phyloP scores from a whole-genome alignment of 2,329 filamentous ascomycete species.

The Colletotrichum salicis region DNA sequence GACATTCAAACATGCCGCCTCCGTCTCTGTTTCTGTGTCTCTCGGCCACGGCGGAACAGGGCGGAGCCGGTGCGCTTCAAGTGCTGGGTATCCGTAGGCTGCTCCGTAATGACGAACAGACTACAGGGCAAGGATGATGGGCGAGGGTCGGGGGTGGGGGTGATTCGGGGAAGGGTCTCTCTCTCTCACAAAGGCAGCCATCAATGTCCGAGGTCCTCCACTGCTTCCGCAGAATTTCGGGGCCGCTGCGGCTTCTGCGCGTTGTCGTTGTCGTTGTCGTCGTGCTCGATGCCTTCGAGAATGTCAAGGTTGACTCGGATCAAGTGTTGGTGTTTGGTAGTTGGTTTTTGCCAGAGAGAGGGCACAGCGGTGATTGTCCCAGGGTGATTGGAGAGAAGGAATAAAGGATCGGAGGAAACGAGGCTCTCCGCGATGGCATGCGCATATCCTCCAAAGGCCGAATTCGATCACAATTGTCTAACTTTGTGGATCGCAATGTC shows the following conservation, averaged over 20 bases:
- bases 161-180: background rate
- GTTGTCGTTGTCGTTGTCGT: background rate
- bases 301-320: background rate
- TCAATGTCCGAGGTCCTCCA: slow-evolving; percentile 35
- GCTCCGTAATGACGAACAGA: slow-evolving; percentile 16
- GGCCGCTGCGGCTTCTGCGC: background rate
- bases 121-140: background rate
- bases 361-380: background rate
- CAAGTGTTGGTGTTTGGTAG: background rate
- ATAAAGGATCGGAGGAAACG: background rate
- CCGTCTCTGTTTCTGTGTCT: background rate
- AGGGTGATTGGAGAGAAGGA: background rate
- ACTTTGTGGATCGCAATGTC: slow-evolving; percentile 21
- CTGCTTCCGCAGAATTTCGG: slow-evolving; percentile 21
- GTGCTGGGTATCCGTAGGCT: background rate
- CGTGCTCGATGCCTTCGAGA: background rate
- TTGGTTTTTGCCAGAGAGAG: background rate
- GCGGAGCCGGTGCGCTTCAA: background rate
- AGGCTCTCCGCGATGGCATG: slow-evolving; percentile 5
- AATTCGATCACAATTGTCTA: background rate
- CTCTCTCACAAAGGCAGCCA: slow-evolving; percentile 42
- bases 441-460: slow-evolving; percentile 10
- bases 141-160: background rate
- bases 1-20: background rate
- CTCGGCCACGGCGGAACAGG: slow-evolving; percentile 8